Evolutionary conservation across 306 rosid genomes (phyloP).

Genomic region (Rubus parviflorus): DNA sequence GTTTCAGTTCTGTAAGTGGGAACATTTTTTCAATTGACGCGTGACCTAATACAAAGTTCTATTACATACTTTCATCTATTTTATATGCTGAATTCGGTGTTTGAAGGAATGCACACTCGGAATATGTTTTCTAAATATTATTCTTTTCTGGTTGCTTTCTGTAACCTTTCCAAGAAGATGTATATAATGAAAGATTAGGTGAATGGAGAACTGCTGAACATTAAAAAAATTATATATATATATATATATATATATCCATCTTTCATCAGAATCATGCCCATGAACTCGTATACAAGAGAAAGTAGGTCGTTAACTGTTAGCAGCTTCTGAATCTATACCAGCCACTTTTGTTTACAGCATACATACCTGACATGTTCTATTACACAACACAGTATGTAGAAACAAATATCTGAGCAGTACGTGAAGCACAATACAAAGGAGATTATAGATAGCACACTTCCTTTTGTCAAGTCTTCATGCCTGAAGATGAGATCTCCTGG

Average conservation of each 20-base stretch:
- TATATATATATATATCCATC: too few species aligned
- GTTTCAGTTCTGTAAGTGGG: slow-evolving; percentile 15
- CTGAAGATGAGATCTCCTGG: background rate
- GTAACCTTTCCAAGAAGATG: too few species aligned
- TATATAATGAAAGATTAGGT: too few species aligned
- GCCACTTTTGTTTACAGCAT: background rate
- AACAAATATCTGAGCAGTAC: background rate
- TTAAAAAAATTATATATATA: too few species aligned
- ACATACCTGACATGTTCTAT: background rate
- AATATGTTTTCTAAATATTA: too few species aligned
- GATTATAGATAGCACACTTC: background rate
- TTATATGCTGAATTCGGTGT: background rate
- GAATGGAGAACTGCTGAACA: too few species aligned
- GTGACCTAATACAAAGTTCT: slow-evolving; percentile 17
- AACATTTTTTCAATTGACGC: slow-evolving; percentile 1
- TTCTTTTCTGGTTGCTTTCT: too few species aligned
- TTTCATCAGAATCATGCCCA: too few species aligned
- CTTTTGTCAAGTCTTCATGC: background rate
- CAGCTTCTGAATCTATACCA: background rate
- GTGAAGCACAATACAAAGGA: background rate
- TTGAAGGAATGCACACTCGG: background rate
- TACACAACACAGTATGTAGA: background rate
- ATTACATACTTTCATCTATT: background rate
- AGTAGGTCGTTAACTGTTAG: too few species aligned
- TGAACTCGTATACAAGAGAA: too few species aligned